These are phyloP conservation scores for Cubamyces lactineus DNA, from an alignment of 768 basidiomycete genomes.

Conservation along the genomic window DNA sequence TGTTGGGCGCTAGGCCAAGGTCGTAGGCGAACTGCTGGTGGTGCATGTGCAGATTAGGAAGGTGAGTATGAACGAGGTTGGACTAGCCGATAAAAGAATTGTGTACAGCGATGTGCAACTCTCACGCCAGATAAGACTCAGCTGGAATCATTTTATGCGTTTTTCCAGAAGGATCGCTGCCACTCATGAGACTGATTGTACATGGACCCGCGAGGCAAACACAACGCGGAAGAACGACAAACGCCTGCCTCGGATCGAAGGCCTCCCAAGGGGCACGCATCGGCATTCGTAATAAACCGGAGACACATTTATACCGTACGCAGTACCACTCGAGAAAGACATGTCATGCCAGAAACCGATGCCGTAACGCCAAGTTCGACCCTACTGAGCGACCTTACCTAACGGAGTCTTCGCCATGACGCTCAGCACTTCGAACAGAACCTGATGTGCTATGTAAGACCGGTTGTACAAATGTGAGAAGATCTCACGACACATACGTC, in stretches of 20 bases:
- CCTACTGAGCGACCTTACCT: slow-evolving; percentile 47
- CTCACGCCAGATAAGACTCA: slow-evolving; percentile 1
- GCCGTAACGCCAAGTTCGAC: slow-evolving; percentile 3
- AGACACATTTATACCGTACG: not conserved
- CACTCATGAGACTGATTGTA: no score
- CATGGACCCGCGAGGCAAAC: no score
- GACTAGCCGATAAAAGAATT: not conserved
- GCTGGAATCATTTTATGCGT: not conserved
- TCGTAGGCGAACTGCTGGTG: not conserved
- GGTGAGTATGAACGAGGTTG: slow-evolving; percentile 17
- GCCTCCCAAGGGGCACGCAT: not conserved
- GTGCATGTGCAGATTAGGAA: slow-evolving; percentile 14
- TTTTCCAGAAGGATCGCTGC: no score
- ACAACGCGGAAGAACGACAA: not conserved
- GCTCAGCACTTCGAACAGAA: slow-evolving; percentile 73
- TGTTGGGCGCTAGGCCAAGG: not conserved
- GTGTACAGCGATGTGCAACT: not conserved
- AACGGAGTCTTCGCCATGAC: slow-evolving; percentile 82
- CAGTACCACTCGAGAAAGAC: not conserved
- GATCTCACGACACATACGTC: slow-evolving; percentile 44
- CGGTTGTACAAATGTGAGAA: slow-evolving; percentile 39
- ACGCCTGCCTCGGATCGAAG: not conserved
- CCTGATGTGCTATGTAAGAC: slow-evolving; percentile 47
- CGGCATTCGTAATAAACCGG: no score
- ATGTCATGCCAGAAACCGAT: not conserved